Evolutionary conservation across 495 filamentous ascomycete genomes (phyloP), one percentile per base, ranked within the genome.

Genomic region (Hyaloscypha hepaticicola): DNA sequence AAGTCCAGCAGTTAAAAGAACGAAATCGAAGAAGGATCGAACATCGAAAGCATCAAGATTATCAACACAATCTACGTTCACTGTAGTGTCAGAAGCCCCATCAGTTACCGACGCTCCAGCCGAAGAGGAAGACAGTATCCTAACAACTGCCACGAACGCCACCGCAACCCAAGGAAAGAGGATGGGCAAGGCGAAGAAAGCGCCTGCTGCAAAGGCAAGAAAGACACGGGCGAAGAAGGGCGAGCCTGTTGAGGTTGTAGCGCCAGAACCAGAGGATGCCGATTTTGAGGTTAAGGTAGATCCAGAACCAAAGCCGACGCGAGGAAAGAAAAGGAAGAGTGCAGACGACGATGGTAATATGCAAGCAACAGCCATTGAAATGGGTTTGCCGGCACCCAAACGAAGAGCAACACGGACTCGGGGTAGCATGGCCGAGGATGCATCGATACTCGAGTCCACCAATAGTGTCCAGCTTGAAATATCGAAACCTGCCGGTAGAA

Each of bases 31-130:
- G 69, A 90, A 87, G 59, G 74, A 75, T 29, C 83, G 88, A 65
- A 72, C 76, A 52, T 93, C 91, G 38, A 91, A 89, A 70, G 81
- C 80, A 22, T 89, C 90, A 14, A 83, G 90, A 28, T 77, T 90
- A 6, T 95, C 90, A 12, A 85, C 81, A 29, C 68, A 73, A 67
- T 69, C 71, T 16, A 38, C 33, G 0, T 49, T 67, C 4, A 70
- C 68, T 19, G 49, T 66, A 7, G 74, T 78, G 49, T 85, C 83
- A 2, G 85, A 87, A 64, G 77, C 79, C 0, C 77, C 80, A 1
- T 85, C 86, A 2, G 64, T 83, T 24, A 72, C 70, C n/a, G 82
- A 88, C 55, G 51, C 81, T 25, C 77, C 78, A 6, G 73, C 72
- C 8, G 83, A 88, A 34, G 81, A 85, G 66, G 89, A 91, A 68